phyloP scores from a whole-genome alignment of 306 rosid species.

The Albizia julibrissin region DNA sequence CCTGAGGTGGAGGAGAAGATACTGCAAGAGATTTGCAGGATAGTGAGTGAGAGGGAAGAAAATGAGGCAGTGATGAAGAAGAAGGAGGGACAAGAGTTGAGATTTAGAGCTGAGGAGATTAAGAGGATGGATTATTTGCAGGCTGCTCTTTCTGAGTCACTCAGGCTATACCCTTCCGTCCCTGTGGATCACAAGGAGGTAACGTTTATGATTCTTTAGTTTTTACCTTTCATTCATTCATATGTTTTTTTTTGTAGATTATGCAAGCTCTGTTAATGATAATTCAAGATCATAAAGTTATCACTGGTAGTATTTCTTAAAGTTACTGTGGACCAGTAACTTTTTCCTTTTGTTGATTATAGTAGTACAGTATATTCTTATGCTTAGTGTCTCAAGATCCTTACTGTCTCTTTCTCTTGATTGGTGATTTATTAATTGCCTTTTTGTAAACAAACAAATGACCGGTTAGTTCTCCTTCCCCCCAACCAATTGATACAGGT shows the following conservation, averaged over 20 bases:
- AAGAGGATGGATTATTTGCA: conserved; percentile 95
- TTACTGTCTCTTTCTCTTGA: not conserved
- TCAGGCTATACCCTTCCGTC: conserved; percentile 89
- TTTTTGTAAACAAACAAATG: not conserved
- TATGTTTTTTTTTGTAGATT: not conserved
- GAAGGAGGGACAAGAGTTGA: conserved; percentile 33
- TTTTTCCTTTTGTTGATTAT: not conserved
- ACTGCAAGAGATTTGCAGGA: conserved; percentile 55
- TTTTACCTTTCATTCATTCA: not conserved
- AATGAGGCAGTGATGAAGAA: not conserved
- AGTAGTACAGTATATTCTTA: not conserved
- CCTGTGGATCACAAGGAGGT: conserved; percentile 97
- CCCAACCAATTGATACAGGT: not conserved
- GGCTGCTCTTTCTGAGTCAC: conserved; percentile 87
- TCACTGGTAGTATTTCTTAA: not conserved
- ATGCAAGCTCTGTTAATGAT: too few species aligned
- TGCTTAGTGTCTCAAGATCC: not conserved
- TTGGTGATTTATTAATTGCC: not conserved
- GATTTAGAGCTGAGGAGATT: conserved; percentile 69
- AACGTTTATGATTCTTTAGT: conserved; percentile 5
- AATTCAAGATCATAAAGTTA: not conserved
- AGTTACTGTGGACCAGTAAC: not conserved
- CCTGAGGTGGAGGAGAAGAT: conserved; percentile 68
- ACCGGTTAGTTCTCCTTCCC: not conserved
- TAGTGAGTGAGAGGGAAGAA: conserved; percentile 52